Evolutionary conservation across 2,329 filamentous ascomycete genomes (phyloP), one percentile per base, ranked within the genome.

Genomic region (Cladophialophora psammophila): DNA sequence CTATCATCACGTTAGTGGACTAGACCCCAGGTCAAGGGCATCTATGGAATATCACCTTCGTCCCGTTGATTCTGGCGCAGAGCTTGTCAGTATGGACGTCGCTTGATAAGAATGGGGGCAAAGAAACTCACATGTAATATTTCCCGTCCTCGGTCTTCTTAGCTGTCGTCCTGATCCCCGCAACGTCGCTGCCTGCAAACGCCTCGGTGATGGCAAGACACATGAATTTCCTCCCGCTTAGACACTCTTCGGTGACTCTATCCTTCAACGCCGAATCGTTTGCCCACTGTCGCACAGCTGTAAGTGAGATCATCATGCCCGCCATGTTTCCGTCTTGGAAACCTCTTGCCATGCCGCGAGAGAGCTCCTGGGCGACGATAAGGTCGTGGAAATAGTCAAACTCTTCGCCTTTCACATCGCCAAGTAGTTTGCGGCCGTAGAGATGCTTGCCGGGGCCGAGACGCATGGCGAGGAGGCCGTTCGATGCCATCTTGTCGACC

Each of bases 181-280:
- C 88, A 1, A 93, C 91, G 75, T 93, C 91, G 53, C 85, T 88
- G 0, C 91, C 91, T 0, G 90, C 90, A 65, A 88, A 88, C 0
- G 91, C 91, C 76, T 94, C 91, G 0, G 91, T 94, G 72, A 94
- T 91, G 5, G 91, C 91, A 71, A 94, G 91, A 74, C 91, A 93
- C 32, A 84, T 84, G 48, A 90, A 83, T 78, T 89, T 92, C 75
- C 83, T 84, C 3, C 90, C 89, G 0, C 83, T 85, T 9, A 93
- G 80, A 1, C 93, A 81, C 60, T 91, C 89, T 0, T 90, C 89
- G 4, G 93, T 80, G 69, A 90, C 88, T 8, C 83, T 81, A 69
- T 90, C 86, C 76, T 91, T 88, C 35, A 93, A 78, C 71, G 85
- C 76, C 59, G 78, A 75, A 73, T 81, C 85, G 10, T 88, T 90